These are phyloP conservation scores for Dictyostelium brefeldianum DNA, from an alignment of 78 protist species.

Conservation along the genomic window DNA sequence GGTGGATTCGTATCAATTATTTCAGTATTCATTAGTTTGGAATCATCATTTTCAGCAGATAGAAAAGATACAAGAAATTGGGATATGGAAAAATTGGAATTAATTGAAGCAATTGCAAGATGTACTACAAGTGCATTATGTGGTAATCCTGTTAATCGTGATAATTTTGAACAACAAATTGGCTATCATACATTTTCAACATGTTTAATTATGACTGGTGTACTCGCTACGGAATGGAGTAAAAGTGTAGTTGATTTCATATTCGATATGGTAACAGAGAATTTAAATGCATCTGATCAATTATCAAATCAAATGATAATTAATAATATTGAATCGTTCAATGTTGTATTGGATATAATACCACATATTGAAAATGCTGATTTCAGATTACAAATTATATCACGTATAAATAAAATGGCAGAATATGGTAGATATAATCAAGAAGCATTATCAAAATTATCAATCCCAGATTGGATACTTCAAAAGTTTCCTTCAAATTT, in stretches of 20 bases:
- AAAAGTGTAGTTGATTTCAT: slow-evolving; percentile 41
- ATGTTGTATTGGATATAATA: slow-evolving; percentile 50
- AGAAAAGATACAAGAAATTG: slow-evolving; percentile 8
- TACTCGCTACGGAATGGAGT: slow-evolving; percentile 1
- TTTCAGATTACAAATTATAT: slow-evolving; percentile 23
- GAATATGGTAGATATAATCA: slow-evolving; percentile 70
- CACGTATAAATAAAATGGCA: slow-evolving; percentile 56
- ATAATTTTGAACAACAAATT: slow-evolving; percentile 70
- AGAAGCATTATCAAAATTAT: slow-evolving; percentile 62
- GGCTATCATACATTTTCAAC: slow-evolving; percentile 64
- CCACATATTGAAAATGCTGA: slow-evolving; percentile 46
- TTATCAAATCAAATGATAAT: slow-evolving; percentile 27
- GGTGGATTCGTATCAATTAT: slow-evolving; percentile 78
- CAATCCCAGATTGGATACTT: slow-evolving; percentile 76
- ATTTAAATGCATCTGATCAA: slow-evolving; percentile 34
- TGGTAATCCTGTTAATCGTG: slow-evolving; percentile 29
- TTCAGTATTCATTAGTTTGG: slow-evolving; percentile 41
- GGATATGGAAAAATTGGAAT: slow-evolving; percentile 10
- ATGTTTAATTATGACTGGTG: slow-evolving; percentile 54
- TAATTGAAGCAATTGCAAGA: slow-evolving; percentile 52
- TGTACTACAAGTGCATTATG: slow-evolving; percentile 58
- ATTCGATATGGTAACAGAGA: slow-evolving; percentile 75
- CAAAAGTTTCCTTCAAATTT: slow-evolving; percentile 36
- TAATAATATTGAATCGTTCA: slow-evolving; percentile 57
- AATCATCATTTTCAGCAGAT: slow-evolving; percentile 29